Percentiles rank a stretch among this genome's conserved stretches.
Conservation (phyloP, 208 protist genomes). For the Acanthamoeba lenticulata region DNA sequence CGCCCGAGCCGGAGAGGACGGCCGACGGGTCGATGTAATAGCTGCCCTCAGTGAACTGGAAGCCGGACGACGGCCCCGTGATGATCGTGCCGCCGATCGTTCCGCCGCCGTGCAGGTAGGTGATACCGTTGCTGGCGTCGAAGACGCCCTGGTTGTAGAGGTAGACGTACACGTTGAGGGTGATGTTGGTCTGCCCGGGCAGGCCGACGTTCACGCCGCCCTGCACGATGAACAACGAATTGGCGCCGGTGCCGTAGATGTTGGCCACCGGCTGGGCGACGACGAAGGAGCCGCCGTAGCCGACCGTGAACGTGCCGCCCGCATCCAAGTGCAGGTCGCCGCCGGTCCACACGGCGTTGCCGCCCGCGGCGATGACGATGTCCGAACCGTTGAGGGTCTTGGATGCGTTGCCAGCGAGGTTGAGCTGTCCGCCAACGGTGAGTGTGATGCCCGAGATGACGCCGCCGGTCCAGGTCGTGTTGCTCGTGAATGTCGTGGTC, state of each 20-base stretch:
- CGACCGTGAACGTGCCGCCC: conserved; percentile 54
- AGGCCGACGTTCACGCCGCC: background rate
- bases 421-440: background rate
- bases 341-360: conserved; percentile 53
- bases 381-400: conserved; percentile 42
- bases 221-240: background rate
- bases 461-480: conserved; percentile 38
- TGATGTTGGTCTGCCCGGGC: too few relatives aligned
- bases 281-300: background rate
- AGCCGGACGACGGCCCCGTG: background rate
- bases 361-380: background rate
- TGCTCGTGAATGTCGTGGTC: background rate
- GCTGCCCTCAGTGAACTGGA: background rate
- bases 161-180: conserved; percentile 20
- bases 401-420: background rate
- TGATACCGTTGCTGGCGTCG: background rate
- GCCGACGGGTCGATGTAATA: background rate
- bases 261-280: background rate
- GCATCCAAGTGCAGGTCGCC: conserved; percentile 8
- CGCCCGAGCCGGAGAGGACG: background rate
- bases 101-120: background rate
- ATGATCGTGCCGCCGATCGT: background rate
- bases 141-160: conserved; percentile 18
- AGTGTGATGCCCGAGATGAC: conserved; percentile 34
- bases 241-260: background rate